Evolutionary conservation across 225 moss, liverwort and hornwort genomes (phyloP).

Genomic region (Asterella californica): DNA sequence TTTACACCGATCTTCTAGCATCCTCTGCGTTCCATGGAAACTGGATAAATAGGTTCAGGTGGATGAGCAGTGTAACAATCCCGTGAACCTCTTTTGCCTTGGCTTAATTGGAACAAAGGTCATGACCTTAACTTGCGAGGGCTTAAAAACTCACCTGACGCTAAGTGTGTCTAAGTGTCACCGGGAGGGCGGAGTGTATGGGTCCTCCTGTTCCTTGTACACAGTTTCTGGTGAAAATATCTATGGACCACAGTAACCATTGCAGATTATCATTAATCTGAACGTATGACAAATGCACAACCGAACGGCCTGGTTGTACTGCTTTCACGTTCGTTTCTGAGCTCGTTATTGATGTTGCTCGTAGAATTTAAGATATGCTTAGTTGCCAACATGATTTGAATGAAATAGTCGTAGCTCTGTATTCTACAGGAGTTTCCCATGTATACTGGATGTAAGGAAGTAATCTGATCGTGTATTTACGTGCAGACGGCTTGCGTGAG

Average conservation of each 20-base stretch:
- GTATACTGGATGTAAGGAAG: neutral
- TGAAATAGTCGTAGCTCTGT: neutral
- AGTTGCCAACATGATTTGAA: neutral
- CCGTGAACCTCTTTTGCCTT: too few relatives aligned
- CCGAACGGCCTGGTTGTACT: neutral
- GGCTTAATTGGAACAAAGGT: too few relatives aligned
- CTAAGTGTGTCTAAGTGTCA: too few relatives aligned
- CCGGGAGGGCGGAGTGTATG: too few relatives aligned
- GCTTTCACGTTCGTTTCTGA: neutral
- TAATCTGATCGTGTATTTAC: neutral
- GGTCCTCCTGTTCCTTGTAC: neutral
- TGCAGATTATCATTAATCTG: neutral
- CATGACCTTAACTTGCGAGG: too few relatives aligned
- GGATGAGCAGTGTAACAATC: too few relatives aligned
- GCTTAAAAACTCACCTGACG: too few relatives aligned
- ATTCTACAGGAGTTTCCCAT: neutral
- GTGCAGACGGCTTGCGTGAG: constrained; percentile 33
- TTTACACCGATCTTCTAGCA: neutral
- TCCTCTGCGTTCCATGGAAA: neutral
- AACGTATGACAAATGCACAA: neutral
- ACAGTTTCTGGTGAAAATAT: neutral
- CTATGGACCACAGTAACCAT: neutral
- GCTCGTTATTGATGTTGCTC: neutral
- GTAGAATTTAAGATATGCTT: neutral
- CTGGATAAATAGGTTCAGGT: too few relatives aligned